Conservation (phyloP, 257 asterid genomes). For the Solanum bulbocastanum region DNA sequence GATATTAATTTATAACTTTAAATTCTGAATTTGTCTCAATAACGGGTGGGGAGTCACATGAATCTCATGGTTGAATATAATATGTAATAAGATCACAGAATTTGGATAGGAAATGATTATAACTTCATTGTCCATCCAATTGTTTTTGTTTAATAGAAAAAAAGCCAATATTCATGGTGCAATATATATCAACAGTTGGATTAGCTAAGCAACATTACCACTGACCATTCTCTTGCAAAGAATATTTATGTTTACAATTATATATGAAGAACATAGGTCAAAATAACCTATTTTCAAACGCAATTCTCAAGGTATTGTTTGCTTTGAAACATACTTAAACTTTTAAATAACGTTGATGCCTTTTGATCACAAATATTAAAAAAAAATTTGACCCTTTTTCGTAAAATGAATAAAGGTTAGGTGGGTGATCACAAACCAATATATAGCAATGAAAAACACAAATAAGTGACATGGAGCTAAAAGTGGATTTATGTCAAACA, state of each 20-base stretch:
- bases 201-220: background rate
- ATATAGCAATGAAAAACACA: background rate
- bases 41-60: background rate
- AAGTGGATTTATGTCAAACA: background rate
- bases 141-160: background rate
- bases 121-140: constrained; percentile 4
- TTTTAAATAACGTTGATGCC: background rate
- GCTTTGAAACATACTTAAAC: background rate
- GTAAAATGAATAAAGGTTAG: background rate
- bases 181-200: constrained; percentile 2
- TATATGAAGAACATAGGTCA: background rate
- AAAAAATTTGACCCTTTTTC: background rate
- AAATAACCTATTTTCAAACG: background rate
- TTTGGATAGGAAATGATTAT: constrained; percentile 3
- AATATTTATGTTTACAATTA: background rate
- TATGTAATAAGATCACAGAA: background rate
- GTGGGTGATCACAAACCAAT: background rate
- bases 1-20: background rate
- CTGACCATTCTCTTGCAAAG: background rate
- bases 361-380: background rate
- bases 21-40: background rate
- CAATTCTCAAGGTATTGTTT: background rate
- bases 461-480: background rate
- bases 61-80: background rate
- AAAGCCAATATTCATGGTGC: constrained; percentile 19